Evolutionary conservation across 192 early-diverging fungal genomes (phyloP).

Genomic region (Coemansia sp.): DNA sequence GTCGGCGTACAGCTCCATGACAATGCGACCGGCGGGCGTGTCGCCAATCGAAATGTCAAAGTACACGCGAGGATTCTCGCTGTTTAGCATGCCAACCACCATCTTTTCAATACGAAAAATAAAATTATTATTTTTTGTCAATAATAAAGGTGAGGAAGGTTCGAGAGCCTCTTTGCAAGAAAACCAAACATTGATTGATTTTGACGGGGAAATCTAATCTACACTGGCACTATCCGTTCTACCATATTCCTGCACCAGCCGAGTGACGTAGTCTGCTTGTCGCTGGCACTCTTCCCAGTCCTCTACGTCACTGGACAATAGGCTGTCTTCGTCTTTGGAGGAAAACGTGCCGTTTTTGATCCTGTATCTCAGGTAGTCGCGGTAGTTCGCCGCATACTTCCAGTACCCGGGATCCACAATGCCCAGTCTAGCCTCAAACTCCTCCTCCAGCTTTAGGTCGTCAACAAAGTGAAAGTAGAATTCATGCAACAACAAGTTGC

Average conservation of each 20-base stretch:
- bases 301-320: not conserved
- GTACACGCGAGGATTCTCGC: conserved; percentile 55
- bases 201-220: not conserved
- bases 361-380: conserved; percentile 35
- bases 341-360: conserved; percentile 15
- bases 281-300: conserved; percentile 17
- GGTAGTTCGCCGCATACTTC: conserved; percentile 43
- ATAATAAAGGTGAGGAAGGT: not conserved
- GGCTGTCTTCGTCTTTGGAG: not conserved
- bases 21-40: conserved; percentile 39
- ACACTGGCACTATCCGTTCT: no score
- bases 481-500: conserved; percentile 28
- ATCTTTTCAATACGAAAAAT: conserved; percentile 19
- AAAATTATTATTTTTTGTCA: conserved; percentile 3
- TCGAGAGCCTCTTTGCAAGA: not conserved
- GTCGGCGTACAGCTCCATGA: conserved; percentile 65
- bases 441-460: conserved; percentile 44
- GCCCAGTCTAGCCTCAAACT: conserved; percentile 46
- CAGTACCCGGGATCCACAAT: conserved; percentile 43
- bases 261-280: conserved; percentile 9
- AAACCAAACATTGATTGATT: no score
- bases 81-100: conserved; percentile 37
- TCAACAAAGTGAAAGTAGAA: conserved; percentile 36
- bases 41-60: conserved; percentile 58
- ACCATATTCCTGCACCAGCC: not conserved